phyloP scores from a whole-genome alignment of 108 stramenopile genomes.

The Ochromonas danica region DNA sequence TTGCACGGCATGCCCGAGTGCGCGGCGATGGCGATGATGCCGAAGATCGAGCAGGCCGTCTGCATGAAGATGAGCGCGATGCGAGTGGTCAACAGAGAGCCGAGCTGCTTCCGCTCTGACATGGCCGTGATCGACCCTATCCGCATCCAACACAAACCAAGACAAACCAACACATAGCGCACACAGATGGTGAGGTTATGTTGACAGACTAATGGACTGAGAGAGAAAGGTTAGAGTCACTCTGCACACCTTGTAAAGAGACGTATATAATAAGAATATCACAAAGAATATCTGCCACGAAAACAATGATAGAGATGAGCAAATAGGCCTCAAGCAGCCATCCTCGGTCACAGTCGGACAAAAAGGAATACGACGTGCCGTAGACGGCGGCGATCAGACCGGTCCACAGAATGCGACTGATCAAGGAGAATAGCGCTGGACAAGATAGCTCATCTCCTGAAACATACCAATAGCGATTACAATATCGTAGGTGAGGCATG shows the following conservation, averaged over 20 bases:
- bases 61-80: no score
- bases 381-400: background rate
- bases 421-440: background rate
- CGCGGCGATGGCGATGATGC: no score
- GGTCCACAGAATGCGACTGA: background rate
- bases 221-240: no score
- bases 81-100: no score
- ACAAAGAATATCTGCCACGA: background rate
- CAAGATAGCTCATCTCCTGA: background rate
- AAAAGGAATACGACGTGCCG: background rate
- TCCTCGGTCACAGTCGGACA: background rate
- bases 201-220: no score
- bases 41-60: no score
- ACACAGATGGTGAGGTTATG: no score
- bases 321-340: background rate
- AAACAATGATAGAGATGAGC: background rate
- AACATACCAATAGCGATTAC: background rate
- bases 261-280: background rate
- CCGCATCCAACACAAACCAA: no score
- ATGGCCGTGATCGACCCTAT: no score
- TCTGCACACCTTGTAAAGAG: background rate
- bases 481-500: slow-evolving; percentile 5
- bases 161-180: no score
- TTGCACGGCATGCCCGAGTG: no score
- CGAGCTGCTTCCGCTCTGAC: no score